Conservation (phyloP, 495 filamentous ascomycete genomes). For the Podospora pseudopauciseta region DNA sequence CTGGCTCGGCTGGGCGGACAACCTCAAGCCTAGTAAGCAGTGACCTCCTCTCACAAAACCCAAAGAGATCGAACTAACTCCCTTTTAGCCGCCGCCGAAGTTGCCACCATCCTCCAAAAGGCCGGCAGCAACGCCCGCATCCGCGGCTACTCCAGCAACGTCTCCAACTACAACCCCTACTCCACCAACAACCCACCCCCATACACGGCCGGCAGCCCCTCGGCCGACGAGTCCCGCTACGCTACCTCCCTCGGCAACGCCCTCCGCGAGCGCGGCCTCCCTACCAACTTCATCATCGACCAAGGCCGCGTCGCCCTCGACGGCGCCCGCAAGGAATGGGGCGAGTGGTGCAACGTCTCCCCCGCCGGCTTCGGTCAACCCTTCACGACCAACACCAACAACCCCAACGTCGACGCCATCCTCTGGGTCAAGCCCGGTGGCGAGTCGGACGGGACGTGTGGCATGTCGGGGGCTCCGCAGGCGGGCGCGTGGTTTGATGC, state of each 20-base stretch:
- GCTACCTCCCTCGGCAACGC: constrained; percentile 59
- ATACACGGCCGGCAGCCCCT: constrained; percentile 40
- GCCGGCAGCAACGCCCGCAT: constrained; percentile 43
- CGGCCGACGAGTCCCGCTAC: constrained; percentile 61
- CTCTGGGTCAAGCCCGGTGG: constrained; percentile 78
- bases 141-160: constrained; percentile 68
- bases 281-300: constrained; percentile 59
- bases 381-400: constrained; percentile 56
- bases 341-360: constrained; percentile 74
- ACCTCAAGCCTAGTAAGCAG: constrained; percentile 39
- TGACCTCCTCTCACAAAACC: background rate
- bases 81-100: constrained; percentile 38
- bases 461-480: constrained; percentile 57
- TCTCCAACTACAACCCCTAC: constrained; percentile 69
- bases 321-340: constrained; percentile 57
- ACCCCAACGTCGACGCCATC: constrained; percentile 61
- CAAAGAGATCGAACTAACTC: background rate
- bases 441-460: constrained; percentile 69
- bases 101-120: constrained; percentile 55
- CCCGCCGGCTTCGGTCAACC: constrained; percentile 64
- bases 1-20: constrained; percentile 76
- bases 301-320: constrained; percentile 42
- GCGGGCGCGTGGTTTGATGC: constrained; percentile 69
- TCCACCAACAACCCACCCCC: constrained; percentile 24
- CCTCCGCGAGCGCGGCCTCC: constrained; percentile 53